phyloP scores from a whole-genome alignment of 2,329 filamentous ascomycete genomes.

The Aaosphaeria arxii region DNA sequence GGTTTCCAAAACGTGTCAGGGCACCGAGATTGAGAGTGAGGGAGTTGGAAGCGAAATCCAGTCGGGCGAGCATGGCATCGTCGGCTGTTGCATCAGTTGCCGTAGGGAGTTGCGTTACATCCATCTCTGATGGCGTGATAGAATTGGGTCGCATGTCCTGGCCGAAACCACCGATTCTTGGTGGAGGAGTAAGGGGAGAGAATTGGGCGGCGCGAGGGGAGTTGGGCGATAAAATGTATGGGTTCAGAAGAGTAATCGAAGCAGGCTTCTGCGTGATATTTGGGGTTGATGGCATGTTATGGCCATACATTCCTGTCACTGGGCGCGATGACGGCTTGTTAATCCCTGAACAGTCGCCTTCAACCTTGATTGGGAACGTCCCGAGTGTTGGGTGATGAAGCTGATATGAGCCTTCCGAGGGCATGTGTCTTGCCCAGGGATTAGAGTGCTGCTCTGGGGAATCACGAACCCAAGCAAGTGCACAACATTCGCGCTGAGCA shows the following conservation, averaged over 20 bases:
- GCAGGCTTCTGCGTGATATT: slow-evolving; percentile 22
- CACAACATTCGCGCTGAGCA: slow-evolving; percentile 66
- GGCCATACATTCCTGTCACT: slow-evolving; percentile 37
- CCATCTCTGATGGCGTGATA: slow-evolving; percentile 32
- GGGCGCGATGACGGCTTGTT: slow-evolving; percentile 37
- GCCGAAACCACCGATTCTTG: slow-evolving; percentile 15
- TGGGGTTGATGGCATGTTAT: slow-evolving; percentile 36
- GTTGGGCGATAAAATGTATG: slow-evolving; percentile 35
- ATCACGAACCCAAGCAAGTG: slow-evolving; percentile 62
- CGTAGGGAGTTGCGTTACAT: slow-evolving; percentile 29
- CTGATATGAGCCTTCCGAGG: slow-evolving; percentile 40
- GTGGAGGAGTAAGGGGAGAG: slow-evolving; percentile 27
- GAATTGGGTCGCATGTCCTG: slow-evolving; percentile 24
- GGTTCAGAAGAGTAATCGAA: slow-evolving; percentile 36
- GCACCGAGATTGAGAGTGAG: slow-evolving; percentile 45
- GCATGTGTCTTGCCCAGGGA: slow-evolving; percentile 35
- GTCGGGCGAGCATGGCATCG: slow-evolving; percentile 40
- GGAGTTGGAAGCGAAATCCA: slow-evolving; percentile 43
- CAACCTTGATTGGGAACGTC: slow-evolving; percentile 40
- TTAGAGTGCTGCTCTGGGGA: slow-evolving; percentile 34
- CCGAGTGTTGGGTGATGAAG: slow-evolving; percentile 47
- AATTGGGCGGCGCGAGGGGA: slow-evolving; percentile 24
- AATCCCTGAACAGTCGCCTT: slow-evolving; percentile 40
- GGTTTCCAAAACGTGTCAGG: slow-evolving; percentile 41
- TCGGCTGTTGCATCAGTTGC: slow-evolving; percentile 34